Evolutionary conservation across 306 rosid genomes (phyloP).

Genomic region (Vachellia pachyceras): DNA sequence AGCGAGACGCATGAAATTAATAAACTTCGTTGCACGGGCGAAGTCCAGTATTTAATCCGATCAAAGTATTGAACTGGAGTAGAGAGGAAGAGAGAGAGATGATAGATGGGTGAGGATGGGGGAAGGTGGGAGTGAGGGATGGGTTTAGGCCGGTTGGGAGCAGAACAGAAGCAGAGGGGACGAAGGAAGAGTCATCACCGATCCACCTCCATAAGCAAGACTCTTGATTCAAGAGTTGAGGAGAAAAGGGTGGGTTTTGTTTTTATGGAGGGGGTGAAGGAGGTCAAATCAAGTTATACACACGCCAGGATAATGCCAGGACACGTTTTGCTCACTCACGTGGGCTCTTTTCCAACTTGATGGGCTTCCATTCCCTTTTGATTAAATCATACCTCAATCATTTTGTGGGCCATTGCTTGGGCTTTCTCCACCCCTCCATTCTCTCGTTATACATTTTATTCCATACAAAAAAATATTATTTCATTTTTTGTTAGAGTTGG

Average conservation of each 20-base stretch:
- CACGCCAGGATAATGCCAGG: constrained; percentile 31
- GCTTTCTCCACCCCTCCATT: too few species aligned
- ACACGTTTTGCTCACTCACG: constrained; percentile 43
- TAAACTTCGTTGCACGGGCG: not conserved
- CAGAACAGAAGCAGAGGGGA: constrained; percentile 42
- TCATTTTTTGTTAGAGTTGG: too few species aligned
- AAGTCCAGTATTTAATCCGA: constrained; percentile 40
- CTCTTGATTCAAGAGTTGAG: constrained; percentile 24
- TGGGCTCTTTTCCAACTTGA: constrained; percentile 31
- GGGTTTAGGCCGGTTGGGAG: constrained; percentile 47
- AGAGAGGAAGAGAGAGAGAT: not conserved
- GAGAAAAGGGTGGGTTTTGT: not conserved
- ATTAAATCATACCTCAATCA: not conserved
- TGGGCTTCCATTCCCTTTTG: constrained; percentile 49
- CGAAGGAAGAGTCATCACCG: constrained; percentile 50
- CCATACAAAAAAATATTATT: too few species aligned
- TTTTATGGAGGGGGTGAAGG: not conserved
- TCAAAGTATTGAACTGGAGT: not conserved
- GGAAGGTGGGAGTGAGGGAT: not conserved
- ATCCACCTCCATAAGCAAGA: too few species aligned
- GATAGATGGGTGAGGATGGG: not conserved
- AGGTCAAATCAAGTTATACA: constrained; percentile 14
- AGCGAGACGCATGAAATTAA: constrained; percentile 38
- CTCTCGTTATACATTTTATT: too few species aligned
- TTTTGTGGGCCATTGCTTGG: constrained; percentile 72